Conservation (phyloP, 768 basidiomycete species). For the Tricholoma sp. region DNA sequence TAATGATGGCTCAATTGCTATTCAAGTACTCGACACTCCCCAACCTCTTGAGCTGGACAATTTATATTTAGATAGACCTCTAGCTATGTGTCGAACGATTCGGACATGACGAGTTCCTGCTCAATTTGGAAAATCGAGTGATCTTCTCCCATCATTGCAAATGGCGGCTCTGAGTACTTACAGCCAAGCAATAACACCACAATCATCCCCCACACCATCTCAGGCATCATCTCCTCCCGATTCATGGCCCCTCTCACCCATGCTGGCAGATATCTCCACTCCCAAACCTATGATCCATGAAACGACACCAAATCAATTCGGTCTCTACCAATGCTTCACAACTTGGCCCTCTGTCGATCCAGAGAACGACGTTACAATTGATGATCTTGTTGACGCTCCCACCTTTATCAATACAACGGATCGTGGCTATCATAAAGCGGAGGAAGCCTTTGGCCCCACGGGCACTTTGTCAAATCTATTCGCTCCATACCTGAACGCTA, state of each 20-base stretch:
- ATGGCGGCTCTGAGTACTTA: neutral
- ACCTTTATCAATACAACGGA: neutral
- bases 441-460: neutral
- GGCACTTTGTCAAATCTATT: neutral
- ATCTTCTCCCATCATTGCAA: neutral
- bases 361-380: neutral
- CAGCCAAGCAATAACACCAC: neutral
- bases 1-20: neutral
- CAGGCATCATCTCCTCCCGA: neutral
- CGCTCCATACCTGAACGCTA: conserved; percentile 3
- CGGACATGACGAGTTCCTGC: too few relatives aligned
- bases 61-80: neutral
- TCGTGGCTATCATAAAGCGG: neutral
- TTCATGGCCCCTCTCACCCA: neutral
- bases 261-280: neutral
- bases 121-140: neutral
- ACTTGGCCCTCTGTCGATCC: neutral
- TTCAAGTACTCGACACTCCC: neutral
- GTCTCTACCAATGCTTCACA: too few relatives aligned
- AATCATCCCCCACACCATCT: neutral
- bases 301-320: neutral
- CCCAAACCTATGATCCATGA: neutral
- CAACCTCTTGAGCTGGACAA: neutral
- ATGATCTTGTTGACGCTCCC: neutral
- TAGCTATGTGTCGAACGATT: too few relatives aligned